These are phyloP conservation scores for Phytophthora macrochlamydospora DNA, from an alignment of 352 stramenopile genomes.

Conservation along the genomic window DNA sequence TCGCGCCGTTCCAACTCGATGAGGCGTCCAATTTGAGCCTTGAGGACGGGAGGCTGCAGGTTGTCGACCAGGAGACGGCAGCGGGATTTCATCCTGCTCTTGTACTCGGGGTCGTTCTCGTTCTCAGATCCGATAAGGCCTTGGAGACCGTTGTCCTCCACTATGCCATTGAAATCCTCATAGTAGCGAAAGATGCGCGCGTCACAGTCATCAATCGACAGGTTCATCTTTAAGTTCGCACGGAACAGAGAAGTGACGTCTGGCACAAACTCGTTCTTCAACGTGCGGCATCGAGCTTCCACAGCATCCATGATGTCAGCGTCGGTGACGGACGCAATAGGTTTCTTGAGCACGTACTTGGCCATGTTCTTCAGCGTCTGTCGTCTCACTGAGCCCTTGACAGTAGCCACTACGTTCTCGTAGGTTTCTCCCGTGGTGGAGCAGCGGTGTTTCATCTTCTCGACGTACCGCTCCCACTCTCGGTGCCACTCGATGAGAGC, in stretches of 20 bases:
- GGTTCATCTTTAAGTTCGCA: conserved; percentile 14
- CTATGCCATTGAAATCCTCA: conserved; percentile 14
- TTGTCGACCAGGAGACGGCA: conserved; percentile 6
- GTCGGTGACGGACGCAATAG: conserved; percentile 10
- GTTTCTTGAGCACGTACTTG: conserved; percentile 19
- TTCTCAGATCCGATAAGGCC: conserved; percentile 3
- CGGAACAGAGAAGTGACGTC: conserved; percentile 20
- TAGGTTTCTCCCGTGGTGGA: conserved; percentile 11
- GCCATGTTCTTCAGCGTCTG: conserved; percentile 14
- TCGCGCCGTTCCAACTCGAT: conserved; percentile 8
- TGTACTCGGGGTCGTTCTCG: background rate
- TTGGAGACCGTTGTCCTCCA: conserved; percentile 13
- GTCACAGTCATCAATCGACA: conserved; percentile 12
- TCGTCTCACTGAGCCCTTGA: conserved; percentile 1
- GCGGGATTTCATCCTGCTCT: conserved; percentile 1
- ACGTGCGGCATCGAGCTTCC: conserved; percentile 1
- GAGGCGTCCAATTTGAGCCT: conserved; percentile 4
- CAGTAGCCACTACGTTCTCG: conserved; percentile 17
- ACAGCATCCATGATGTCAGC: conserved; percentile 13
- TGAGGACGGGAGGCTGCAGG: conserved; percentile 3
- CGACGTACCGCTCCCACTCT: conserved; percentile 14
- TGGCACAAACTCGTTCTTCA: conserved; percentile 24
- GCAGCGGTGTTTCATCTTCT: conserved; percentile 16
- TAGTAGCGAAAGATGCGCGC: conserved; percentile 13
- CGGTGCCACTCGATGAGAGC: conserved; percentile 12